phyloP scores from a whole-genome alignment of 805 yeast species.

The Pichia phayaonensis region DNA sequence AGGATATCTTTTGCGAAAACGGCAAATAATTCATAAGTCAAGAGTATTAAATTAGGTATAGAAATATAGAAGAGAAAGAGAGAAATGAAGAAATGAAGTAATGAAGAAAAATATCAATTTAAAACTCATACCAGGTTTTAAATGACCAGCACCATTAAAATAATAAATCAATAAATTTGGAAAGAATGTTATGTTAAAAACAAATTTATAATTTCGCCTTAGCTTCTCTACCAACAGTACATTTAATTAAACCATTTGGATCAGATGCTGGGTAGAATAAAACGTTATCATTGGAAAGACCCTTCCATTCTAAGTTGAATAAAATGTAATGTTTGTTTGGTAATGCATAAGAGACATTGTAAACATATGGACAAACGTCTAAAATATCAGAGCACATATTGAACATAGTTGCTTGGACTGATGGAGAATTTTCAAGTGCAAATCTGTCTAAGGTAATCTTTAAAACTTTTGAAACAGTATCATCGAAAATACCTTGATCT shows the following conservation, averaged over 20 bases:
- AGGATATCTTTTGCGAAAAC: not conserved
- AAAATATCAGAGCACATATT: slow-evolving; percentile 78
- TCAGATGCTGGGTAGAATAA: slow-evolving; percentile 85
- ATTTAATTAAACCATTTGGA: slow-evolving; percentile 87
- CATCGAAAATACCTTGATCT: slow-evolving; percentile 58
- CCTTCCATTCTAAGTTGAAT: slow-evolving; percentile 78
- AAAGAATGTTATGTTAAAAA: not conserved
- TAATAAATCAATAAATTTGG: not conserved
- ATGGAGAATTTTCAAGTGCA: slow-evolving; percentile 83
- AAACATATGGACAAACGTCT: slow-evolving; percentile 45
- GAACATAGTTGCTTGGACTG: slow-evolving; percentile 96
- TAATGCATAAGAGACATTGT: slow-evolving; percentile 61
- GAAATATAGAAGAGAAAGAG: not conserved
- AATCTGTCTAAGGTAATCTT: slow-evolving; percentile 65
- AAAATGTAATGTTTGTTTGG: slow-evolving; percentile 92
- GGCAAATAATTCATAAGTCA: not conserved
- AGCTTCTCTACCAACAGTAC: slow-evolving; percentile 67
- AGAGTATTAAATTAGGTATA: not conserved
- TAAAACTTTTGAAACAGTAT: slow-evolving; percentile 54
- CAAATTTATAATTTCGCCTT: slow-evolving; percentile 44
- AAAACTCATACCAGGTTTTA: slow-evolving; percentile 6
- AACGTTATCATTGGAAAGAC: slow-evolving; percentile 70
- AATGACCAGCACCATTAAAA: slow-evolving; percentile 11
- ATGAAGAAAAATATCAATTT: not conserved
- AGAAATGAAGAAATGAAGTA: not conserved